phyloP scores from a whole-genome alignment of 768 basidiomycete species.

The Hygrophorus pudorinus region DNA sequence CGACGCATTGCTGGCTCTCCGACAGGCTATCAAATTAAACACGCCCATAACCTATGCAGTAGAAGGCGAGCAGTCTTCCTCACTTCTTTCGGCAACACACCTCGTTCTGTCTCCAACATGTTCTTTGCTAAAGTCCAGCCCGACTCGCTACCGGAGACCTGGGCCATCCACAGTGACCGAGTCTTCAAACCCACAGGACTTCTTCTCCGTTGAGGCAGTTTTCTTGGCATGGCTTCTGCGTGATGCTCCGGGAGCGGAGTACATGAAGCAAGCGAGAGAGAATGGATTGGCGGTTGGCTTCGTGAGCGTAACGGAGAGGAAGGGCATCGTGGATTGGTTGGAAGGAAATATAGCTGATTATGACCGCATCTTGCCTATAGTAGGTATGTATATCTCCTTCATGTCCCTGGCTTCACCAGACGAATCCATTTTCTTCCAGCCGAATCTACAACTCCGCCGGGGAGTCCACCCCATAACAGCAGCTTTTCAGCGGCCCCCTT shows the following conservation, averaged over 20 bases:
- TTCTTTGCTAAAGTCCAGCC: slow-evolving; percentile 58
- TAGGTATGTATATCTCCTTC: slow-evolving; percentile 23
- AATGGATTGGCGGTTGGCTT: slow-evolving; percentile 62
- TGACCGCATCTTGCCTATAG: slow-evolving; percentile 39
- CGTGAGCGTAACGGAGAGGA: slow-evolving; percentile 83
- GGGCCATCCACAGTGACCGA: slow-evolving; percentile 32
- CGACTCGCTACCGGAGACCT: slow-evolving; percentile 72
- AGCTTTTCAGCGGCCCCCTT: slow-evolving; percentile 16
- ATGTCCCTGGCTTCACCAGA: background rate
- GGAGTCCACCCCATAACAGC: slow-evolving; percentile 27
- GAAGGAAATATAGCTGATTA: slow-evolving; percentile 45
- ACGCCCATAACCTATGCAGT: slow-evolving; percentile 38
- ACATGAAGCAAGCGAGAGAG: slow-evolving; percentile 79
- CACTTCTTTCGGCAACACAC: slow-evolving; percentile 51
- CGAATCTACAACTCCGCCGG: slow-evolving; percentile 51
- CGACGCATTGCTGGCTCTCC: slow-evolving; percentile 41
- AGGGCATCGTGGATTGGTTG: slow-evolving; percentile 79
- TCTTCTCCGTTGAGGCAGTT: slow-evolving; percentile 73
- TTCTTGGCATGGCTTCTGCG: slow-evolving; percentile 76
- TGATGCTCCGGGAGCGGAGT: slow-evolving; percentile 71
- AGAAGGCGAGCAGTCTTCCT: slow-evolving; percentile 29
- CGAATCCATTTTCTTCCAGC: slow-evolving; percentile 15
- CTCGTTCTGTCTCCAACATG: slow-evolving; percentile 44
- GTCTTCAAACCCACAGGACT: slow-evolving; percentile 43
- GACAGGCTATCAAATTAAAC: slow-evolving; percentile 52